phyloP scores from a whole-genome alignment of 805 yeast species.

The Yarrowia yakushimensis region DNA sequence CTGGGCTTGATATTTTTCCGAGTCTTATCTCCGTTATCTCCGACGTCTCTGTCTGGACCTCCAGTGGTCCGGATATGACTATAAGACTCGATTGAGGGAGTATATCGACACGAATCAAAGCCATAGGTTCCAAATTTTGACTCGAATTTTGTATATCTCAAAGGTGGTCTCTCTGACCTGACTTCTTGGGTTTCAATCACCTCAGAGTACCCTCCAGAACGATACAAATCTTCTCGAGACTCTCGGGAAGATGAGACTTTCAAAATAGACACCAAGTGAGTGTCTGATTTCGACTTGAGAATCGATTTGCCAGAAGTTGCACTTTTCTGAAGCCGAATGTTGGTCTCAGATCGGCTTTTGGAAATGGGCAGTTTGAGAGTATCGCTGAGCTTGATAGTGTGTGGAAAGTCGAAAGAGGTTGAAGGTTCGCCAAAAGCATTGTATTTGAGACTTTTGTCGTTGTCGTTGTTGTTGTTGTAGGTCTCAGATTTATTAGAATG shows the following conservation, averaged over 20 bases:
- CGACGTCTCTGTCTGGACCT: neutral
- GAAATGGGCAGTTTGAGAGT: neutral
- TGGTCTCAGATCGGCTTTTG: neutral
- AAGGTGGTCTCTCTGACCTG: neutral
- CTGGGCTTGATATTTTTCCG: neutral
- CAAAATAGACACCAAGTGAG: neutral
- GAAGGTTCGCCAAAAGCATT: neutral
- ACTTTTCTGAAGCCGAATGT: neutral
- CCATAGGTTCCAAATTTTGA: neutral
- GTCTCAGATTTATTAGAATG: neutral
- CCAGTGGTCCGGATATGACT: neutral
- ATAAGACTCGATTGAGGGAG: neutral
- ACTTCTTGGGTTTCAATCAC: neutral
- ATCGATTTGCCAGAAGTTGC: neutral
- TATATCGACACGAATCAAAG: neutral
- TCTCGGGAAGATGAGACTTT: neutral
- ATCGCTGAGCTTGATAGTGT: neutral
- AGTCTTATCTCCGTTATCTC: neutral
- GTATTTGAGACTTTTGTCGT: neutral
- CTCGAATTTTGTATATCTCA: neutral
- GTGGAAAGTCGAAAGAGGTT: neutral
- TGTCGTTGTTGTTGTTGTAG: neutral
- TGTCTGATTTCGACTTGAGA: constrained; percentile 1
- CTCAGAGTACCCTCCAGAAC: neutral
- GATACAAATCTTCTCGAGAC: neutral